These are phyloP conservation scores for Daldinia grandis DNA, from an alignment of 495 filamentous ascomycete genomes.

Conservation along the genomic window DNA sequence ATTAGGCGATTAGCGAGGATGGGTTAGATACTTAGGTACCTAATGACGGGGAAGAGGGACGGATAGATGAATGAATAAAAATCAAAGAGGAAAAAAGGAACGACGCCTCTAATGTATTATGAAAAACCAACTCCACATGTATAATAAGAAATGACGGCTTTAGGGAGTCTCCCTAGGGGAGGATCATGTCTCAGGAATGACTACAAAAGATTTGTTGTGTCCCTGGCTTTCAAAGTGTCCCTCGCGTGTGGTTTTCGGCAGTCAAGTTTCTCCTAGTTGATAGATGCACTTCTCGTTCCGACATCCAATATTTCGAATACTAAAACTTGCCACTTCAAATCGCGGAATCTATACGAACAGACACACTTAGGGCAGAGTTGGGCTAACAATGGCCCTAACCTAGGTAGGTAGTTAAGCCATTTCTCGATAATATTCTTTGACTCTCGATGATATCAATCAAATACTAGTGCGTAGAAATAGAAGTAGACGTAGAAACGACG, in stretches of 20 bases:
- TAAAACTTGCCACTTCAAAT: too few species aligned
- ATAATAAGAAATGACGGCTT: constrained; percentile 18
- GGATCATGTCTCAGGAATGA: not conserved
- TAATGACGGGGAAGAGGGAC: not conserved
- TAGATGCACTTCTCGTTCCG: not conserved
- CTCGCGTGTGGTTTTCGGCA: not conserved
- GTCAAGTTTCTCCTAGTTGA: not conserved
- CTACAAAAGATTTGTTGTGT: not conserved
- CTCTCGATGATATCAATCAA: not conserved
- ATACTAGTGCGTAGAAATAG: not conserved
- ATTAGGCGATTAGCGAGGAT: constrained; percentile 49
- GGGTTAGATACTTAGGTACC: not conserved
- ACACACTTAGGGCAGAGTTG: too few species aligned
- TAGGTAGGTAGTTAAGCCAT: too few species aligned
- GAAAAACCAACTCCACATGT: constrained; percentile 32
- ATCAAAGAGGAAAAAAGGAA: not conserved
- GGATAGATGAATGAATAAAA: not conserved
- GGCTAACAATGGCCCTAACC: too few species aligned
- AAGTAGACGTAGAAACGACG: too few species aligned
- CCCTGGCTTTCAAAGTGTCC: not conserved
- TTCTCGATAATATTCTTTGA: not conserved
- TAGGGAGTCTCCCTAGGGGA: not conserved
- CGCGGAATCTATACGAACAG: too few species aligned
- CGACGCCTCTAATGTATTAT: constrained; percentile 21
- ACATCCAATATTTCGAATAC: too few species aligned